phyloP scores from a whole-genome alignment of 768 basidiomycete species.

The Gloeophyllum trabeum region DNA sequence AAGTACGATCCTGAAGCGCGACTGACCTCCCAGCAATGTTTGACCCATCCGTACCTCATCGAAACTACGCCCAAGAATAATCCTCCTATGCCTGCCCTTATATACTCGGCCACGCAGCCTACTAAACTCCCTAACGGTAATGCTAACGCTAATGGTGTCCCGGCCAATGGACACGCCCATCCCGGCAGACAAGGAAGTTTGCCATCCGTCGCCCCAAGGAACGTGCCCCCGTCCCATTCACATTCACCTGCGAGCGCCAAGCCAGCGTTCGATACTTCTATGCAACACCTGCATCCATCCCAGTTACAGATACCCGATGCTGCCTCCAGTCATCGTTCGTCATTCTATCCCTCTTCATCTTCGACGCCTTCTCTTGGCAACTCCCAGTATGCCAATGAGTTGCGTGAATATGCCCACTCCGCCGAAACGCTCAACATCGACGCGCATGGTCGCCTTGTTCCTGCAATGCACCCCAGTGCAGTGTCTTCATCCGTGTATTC shows the following conservation, averaged over 20 bases:
- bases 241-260: slow-evolving; percentile 25
- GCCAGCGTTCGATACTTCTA: slow-evolving; percentile 25
- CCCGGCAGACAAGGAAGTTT: too few species aligned
- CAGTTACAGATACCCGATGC: slow-evolving; percentile 29
- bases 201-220: slow-evolving; percentile 30
- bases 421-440: background rate
- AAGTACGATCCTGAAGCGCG: slow-evolving; percentile 86
- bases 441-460: slow-evolving; percentile 1
- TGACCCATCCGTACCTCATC: slow-evolving; percentile 81
- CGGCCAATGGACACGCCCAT: slow-evolving; percentile 18
- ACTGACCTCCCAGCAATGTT: slow-evolving; percentile 76
- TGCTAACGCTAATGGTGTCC: too few species aligned
- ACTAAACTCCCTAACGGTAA: too few species aligned
- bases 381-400: slow-evolving; percentile 9
- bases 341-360: slow-evolving; percentile 31
- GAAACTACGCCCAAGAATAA: slow-evolving; percentile 64
- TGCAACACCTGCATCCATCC: slow-evolving; percentile 21
- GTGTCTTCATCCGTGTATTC: too few species aligned
- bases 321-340: slow-evolving; percentile 39
- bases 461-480: too few species aligned
- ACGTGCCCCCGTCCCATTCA: slow-evolving; percentile 37
- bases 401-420: background rate
- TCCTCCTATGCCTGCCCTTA: slow-evolving; percentile 27
- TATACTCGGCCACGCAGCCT: background rate
- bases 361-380: slow-evolving; percentile 16